These are phyloP conservation scores for Colletotrichum sojae DNA, from an alignment of 2,329 filamentous ascomycete genomes.

Conservation along the genomic window DNA sequence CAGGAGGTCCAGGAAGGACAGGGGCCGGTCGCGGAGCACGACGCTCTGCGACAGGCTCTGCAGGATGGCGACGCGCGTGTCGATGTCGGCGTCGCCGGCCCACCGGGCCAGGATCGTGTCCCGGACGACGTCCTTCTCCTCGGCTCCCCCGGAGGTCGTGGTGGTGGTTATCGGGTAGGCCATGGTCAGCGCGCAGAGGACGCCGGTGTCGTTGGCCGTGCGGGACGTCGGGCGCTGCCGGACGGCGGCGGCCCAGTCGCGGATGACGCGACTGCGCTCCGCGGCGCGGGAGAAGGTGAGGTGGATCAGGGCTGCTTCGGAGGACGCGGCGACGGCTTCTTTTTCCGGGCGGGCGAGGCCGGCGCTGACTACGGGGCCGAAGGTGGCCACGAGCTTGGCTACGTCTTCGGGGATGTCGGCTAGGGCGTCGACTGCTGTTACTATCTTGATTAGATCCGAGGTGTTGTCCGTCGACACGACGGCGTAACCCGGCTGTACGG, in stretches of 20 bases:
- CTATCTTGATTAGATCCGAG: conserved; percentile 13
- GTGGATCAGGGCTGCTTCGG: conserved; percentile 65
- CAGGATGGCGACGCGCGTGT: conserved; percentile 69
- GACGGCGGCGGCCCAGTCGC: conserved; percentile 63
- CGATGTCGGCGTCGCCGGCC: conserved; percentile 63
- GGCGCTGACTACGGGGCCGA: conserved; percentile 53
- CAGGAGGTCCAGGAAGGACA: conserved; percentile 62
- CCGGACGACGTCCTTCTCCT: conserved; percentile 51
- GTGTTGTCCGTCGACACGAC: conserved; percentile 43
- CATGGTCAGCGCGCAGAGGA: conserved; percentile 67
- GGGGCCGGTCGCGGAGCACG: conserved; percentile 57
- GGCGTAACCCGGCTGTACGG: conserved; percentile 32
- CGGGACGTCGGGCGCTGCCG: conserved; percentile 49
- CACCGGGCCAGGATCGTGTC: conserved; percentile 67
- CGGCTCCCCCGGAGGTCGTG: conserved; percentile 37
- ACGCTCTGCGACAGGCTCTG: conserved; percentile 65
- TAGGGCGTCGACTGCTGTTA: conserved; percentile 33
- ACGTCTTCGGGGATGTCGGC: conserved; percentile 35
- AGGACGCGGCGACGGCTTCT: conserved; percentile 64
- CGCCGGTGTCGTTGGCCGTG: conserved; percentile 61
- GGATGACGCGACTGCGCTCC: conserved; percentile 57
- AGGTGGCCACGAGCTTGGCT: conserved; percentile 42
- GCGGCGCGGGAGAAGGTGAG: conserved; percentile 59
- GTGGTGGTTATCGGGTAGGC: conserved; percentile 58
- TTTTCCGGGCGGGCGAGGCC: conserved; percentile 67